Conservation (phyloP, 768 basidiomycete genomes). For the Punctularia strigosozonata region DNA sequence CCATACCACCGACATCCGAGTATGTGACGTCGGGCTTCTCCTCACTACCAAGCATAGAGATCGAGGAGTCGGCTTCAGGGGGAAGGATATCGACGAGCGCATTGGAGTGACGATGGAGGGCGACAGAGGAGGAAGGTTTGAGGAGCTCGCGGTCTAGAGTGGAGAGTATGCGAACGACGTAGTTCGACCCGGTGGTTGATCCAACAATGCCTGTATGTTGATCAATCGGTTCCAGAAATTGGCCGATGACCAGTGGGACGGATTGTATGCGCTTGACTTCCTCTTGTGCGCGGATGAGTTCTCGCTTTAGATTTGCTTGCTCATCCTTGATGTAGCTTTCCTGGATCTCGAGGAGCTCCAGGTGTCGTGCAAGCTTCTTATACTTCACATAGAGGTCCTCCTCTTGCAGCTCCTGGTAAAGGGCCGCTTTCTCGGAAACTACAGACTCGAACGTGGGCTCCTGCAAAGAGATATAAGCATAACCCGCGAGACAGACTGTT, state of each 20-base stretch:
- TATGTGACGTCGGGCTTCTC: conserved; percentile 94
- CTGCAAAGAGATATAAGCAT: too few species aligned
- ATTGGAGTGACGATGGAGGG: conserved; percentile 98
- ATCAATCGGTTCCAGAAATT: conserved; percentile 98
- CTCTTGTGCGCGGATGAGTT: conserved; percentile 96
- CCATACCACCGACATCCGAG: conserved; percentile 94
- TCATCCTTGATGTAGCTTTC: conserved; percentile 99
- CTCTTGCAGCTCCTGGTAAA: conserved; percentile 76
- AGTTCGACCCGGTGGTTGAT: conserved; percentile 95
- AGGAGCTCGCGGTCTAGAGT: conserved; percentile 95
- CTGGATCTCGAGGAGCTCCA: conserved; percentile 89
- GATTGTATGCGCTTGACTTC: conserved; percentile 99
- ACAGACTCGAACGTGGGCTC: conserved; percentile 87
- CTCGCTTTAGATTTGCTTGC: conserved; percentile 93
- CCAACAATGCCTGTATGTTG: conserved; percentile 95
- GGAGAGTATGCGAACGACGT: conserved; percentile 93
- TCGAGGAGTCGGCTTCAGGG: conserved; percentile 96
- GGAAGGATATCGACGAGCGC: conserved; percentile 97
- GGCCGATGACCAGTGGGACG: conserved; percentile 97
- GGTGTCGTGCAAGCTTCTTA: conserved; percentile 90
- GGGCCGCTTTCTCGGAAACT: conserved; percentile 78
- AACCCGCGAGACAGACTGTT: too few species aligned
- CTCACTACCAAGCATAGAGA: conserved; percentile 87
- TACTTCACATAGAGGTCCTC: conserved; percentile 96
- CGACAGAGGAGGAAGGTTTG: conserved; percentile 94